Evolutionary conservation across 352 stramenopile species (phyloP).

Genomic region (Globisporangium splendens): DNA sequence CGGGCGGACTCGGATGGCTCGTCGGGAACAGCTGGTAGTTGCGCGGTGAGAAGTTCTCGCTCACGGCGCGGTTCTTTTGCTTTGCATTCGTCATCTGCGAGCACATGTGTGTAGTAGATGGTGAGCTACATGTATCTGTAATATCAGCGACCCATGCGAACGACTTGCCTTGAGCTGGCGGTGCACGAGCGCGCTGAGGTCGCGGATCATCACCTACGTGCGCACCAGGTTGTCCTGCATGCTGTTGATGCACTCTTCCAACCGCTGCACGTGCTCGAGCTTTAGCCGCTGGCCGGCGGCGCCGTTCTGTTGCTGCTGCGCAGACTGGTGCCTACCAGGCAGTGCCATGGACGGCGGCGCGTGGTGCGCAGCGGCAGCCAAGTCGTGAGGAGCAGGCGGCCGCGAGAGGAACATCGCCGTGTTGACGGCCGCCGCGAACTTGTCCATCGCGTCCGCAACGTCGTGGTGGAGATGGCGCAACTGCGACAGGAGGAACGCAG

Average conservation of each 20-base stretch:
- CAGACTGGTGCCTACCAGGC: too few species aligned
- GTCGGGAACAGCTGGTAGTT: constrained; percentile 16
- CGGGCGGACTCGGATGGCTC: neutral
- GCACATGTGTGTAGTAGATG: neutral
- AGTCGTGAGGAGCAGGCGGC: neutral
- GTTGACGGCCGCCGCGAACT: constrained; percentile 12
- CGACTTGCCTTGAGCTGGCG: constrained; percentile 39
- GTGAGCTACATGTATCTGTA: neutral
- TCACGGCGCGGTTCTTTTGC: constrained; percentile 33
- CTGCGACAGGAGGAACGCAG: too few species aligned
- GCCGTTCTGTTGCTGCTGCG: neutral
- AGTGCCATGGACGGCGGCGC: neutral
- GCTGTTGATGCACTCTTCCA: constrained; percentile 42
- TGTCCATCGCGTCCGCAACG: constrained; percentile 6
- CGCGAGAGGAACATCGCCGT: constrained; percentile 8
- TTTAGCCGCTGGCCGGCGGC: too few species aligned
- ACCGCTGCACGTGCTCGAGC: constrained; percentile 13
- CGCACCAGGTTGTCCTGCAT: constrained; percentile 36
- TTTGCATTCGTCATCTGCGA: constrained; percentile 21
- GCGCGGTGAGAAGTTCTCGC: constrained; percentile 23
- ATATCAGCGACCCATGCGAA: neutral
- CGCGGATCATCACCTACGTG: constrained; percentile 50
- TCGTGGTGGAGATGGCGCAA: neutral
- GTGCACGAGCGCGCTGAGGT: constrained; percentile 40
- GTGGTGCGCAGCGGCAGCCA: neutral